A percentile compares a stretch with the other conserved stretches of the same genome.
phyloP scores from a whole-genome alignment of 768 basidiomycete species.

The Ephemerocybe angulata region DNA sequence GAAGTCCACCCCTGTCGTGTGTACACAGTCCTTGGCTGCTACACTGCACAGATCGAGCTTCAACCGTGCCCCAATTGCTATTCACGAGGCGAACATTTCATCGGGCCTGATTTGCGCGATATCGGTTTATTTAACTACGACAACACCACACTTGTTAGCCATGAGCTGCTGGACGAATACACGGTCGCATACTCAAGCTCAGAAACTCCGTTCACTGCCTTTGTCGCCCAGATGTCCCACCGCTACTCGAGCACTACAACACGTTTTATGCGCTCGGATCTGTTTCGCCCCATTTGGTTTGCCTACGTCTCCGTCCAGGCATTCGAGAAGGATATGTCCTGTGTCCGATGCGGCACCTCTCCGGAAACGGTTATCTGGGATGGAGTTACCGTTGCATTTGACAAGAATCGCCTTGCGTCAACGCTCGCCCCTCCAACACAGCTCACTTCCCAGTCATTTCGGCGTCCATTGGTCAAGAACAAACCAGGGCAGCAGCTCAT shows the following conservation, averaged over 20 bases:
- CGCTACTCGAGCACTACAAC: slow-evolving; percentile 14
- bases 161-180: too few species aligned
- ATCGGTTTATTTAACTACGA: too few species aligned
- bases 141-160: too few species aligned
- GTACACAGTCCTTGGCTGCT: too few species aligned
- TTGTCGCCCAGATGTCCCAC: slow-evolving; percentile 10
- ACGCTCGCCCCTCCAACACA: slow-evolving; percentile 24
- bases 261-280: slow-evolving; percentile 23
- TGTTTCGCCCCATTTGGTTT: slow-evolving; percentile 33
- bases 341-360: slow-evolving; percentile 21
- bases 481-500: background rate
- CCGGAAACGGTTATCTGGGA: slow-evolving; percentile 32
- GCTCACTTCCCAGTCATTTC: background rate
- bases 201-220: too few species aligned
- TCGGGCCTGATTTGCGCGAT: too few species aligned
- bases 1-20: too few species aligned
- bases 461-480: slow-evolving; percentile 8
- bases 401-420: slow-evolving; percentile 21
- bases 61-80: too few species aligned
- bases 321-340: slow-evolving; percentile 24
- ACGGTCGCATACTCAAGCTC: too few species aligned
- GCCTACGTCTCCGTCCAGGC: slow-evolving; percentile 21
- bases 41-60: too few species aligned
- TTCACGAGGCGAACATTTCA: too few species aligned
- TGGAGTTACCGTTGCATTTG: slow-evolving; percentile 29